Evolutionary conservation across 1,139 yeast genomes (phyloP).

Genomic region (Sugiyamaella xylanicola): DNA sequence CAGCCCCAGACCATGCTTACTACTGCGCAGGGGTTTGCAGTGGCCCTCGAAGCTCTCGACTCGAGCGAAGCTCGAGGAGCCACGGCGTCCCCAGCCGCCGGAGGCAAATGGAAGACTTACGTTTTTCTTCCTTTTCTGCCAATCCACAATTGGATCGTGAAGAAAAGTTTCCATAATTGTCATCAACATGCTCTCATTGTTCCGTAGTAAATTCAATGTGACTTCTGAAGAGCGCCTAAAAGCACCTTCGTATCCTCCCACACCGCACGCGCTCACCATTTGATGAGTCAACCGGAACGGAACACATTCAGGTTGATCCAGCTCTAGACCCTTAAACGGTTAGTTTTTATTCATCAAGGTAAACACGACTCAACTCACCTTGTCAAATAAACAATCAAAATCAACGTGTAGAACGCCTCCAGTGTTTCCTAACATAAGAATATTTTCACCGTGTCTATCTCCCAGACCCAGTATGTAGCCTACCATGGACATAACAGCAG

Average conservation of each 20-base stretch:
- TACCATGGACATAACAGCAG: constrained; percentile 97
- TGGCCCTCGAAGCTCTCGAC: no score
- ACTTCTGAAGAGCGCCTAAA: constrained; percentile 87
- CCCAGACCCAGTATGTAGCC: constrained; percentile 87
- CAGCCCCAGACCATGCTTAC: no score
- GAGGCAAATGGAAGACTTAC: no score
- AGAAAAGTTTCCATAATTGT: constrained; percentile 89
- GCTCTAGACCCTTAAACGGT: constrained; percentile 45
- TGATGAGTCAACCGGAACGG: constrained; percentile 92
- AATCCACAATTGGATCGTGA: constrained; percentile 78
- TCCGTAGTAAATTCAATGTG: constrained; percentile 69
- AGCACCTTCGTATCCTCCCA: constrained; percentile 86
- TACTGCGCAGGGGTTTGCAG: no score
- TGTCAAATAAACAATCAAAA: constrained; percentile 93
- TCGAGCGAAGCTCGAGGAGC: no score
- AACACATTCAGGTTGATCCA: constrained; percentile 85
- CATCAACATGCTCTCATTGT: constrained; percentile 85
- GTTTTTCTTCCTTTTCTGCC: constrained; percentile 31
- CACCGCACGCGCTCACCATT: constrained; percentile 89
- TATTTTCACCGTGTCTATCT: constrained; percentile 94
- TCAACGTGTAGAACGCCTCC: constrained; percentile 93
- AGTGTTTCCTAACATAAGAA: constrained; percentile 67
- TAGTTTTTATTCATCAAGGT: constrained; percentile 1
- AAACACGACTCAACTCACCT: constrained; percentile 25
- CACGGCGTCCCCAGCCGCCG: no score